Base-by-base conservation (phyloP, 306 rosid genomes). In the Macrotyloma uniflorum region DNA sequence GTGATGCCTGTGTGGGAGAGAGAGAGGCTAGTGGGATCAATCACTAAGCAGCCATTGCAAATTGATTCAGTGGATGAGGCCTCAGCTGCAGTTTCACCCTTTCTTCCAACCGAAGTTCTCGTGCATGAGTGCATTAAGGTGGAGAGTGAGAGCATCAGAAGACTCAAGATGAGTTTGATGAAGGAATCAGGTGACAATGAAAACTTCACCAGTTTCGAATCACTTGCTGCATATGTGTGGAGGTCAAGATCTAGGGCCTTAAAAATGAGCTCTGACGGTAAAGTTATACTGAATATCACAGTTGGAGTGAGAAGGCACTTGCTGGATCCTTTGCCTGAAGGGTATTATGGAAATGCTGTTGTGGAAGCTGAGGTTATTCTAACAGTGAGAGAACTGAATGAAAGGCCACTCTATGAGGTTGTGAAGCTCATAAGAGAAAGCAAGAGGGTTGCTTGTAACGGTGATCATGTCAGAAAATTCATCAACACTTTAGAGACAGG, bases 301-400 rank as follows among this genome's bases (percentile, higher is more conserved):
- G 80, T 84, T 1, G 86, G 83, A 2, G 53, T 58, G 19, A 83
- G 82, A 32, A 8, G 72, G 20, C 72, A 83, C 46, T 19, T 76
- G 20, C 3, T 72, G 65, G 65, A 74, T 76, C 58, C 71, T 18
- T 74, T 83, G 78, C 85, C 85, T 1, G 67, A 76, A 13, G 89
- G 89, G 72, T 86, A 79, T 67, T 86, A 86, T 61, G 89, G 89
- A 5, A 86, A 86, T 43, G 78, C 85, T 5, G 15, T 76, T 45
- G 67, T 59, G 8, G 49, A 69, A 19, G 30, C 72, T 11, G 0
- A 36, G 1, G 59, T 67, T 4, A 67, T 58, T 42, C 18, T 86
- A 11, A 58, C 58, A 3, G 85, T 82, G 32, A 83, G 24, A 49
- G 89, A 86, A 0, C 85, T 86, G 11, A 43, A 57, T 7, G 83